These are phyloP conservation scores for Auricularia sp. DNA, from an alignment of 768 basidiomycete genomes.

Conservation along the genomic window DNA sequence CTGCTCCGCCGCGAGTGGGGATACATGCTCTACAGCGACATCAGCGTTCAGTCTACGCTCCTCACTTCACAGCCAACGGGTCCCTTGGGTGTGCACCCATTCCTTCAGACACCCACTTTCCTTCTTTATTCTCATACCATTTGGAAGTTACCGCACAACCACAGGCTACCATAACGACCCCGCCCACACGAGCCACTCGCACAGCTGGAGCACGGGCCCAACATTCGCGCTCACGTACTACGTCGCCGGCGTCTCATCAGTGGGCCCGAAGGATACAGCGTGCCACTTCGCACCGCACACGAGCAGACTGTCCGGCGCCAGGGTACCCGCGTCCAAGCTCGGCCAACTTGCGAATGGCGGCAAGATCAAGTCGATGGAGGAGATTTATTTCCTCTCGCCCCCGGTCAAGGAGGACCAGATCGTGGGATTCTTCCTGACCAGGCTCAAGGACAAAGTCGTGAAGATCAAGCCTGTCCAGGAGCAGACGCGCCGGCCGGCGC, in stretches of 20 bases:
- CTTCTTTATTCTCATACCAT: too few species aligned
- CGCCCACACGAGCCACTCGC: slow-evolving; percentile 47
- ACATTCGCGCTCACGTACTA: slow-evolving; percentile 50
- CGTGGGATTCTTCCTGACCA: slow-evolving; percentile 98
- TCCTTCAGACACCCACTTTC: too few species aligned
- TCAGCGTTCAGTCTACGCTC: slow-evolving; percentile 47
- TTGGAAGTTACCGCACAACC: slow-evolving; percentile 30
- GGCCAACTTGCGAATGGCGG: slow-evolving; percentile 98
- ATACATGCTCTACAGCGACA: slow-evolving; percentile 37
- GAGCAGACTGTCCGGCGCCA: slow-evolving; percentile 35
- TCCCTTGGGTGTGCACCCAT: slow-evolving; percentile 24
- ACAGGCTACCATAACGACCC: slow-evolving; percentile 50
- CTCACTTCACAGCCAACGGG: slow-evolving; percentile 47
- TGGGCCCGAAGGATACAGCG: slow-evolving; percentile 33
- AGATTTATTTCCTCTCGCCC: slow-evolving; percentile 99
- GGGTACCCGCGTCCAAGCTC: slow-evolving; percentile 98
- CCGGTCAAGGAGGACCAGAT: slow-evolving; percentile 99
- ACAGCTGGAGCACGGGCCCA: slow-evolving; percentile 51
- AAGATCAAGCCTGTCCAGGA: slow-evolving; percentile 99
- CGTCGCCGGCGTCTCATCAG: slow-evolving; percentile 43
- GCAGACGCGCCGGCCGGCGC: slow-evolving; percentile 98
- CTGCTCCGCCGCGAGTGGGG: slow-evolving; percentile 25
- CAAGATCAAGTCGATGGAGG: slow-evolving; percentile 99
- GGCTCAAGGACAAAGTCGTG: slow-evolving; percentile 99
- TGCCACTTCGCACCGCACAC: slow-evolving; percentile 40